Conservation (phyloP, 2,329 filamentous ascomycete species). For the Sordariomycetes sp. region DNA sequence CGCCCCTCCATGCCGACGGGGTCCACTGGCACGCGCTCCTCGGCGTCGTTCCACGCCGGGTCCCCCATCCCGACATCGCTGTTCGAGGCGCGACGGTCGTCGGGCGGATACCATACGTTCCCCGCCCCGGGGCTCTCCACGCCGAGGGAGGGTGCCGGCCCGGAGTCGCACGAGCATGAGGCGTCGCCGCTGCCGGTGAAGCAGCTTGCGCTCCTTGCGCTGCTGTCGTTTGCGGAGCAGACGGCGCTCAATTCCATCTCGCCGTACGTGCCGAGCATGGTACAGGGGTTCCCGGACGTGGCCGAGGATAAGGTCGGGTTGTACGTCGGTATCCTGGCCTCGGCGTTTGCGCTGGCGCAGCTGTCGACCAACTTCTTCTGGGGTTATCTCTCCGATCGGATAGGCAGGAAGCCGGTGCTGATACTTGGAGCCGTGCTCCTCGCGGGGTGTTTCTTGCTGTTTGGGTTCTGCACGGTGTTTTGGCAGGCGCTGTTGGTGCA, state of each 20-base stretch:
- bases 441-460: conserved; percentile 66
- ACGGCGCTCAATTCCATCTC: conserved; percentile 94
- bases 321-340: conserved; percentile 84
- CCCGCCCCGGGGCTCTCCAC: conserved; percentile 5
- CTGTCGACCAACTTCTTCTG: conserved; percentile 70
- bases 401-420: conserved; percentile 62
- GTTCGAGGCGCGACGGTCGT: conserved; percentile 4
- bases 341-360: conserved; percentile 83
- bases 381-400: conserved; percentile 44
- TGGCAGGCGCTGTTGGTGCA: conserved; percentile 82
- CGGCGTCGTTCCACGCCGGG: conserved; percentile 38
- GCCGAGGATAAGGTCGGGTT: conserved; percentile 58
- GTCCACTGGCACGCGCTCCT: conserved; percentile 14
- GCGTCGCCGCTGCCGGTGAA: conserved; percentile 59
- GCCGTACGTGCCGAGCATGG: conserved; percentile 91
- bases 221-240: conserved; percentile 87
- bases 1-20: neutral
- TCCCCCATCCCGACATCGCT: conserved; percentile 27
- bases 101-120: conserved; percentile 5
- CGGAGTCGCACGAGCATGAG: neutral
- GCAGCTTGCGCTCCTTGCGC: conserved; percentile 73
- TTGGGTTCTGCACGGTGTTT: conserved; percentile 73
- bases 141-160: neutral
- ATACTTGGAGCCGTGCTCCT: conserved; percentile 72
- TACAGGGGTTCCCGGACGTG: conserved; percentile 71